Evolutionary conservation across 495 filamentous ascomycete species (phyloP), one percentile per base, ranked within the genome.

Genomic region (Annulohypoxylon moriforme): DNA sequence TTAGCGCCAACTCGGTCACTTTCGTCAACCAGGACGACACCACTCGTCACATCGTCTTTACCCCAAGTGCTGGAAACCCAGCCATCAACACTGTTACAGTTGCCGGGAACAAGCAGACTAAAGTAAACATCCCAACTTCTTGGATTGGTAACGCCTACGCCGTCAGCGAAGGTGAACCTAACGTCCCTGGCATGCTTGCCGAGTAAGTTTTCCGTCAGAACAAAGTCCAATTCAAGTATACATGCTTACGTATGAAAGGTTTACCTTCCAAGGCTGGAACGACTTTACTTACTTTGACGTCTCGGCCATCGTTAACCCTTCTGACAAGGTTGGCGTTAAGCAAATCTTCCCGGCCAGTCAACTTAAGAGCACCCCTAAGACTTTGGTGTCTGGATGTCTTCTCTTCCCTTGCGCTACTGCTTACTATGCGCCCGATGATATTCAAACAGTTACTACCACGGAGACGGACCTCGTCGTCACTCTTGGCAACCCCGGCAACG

Each of bases 101-200:
- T 16, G 24, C 20, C 13, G 82, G 79, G 25, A 20, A 53, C 64
- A 42, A 60, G n/a, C 62, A 77, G 31, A 58, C 66, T 58, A 78
- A 72, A 49, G 70, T 79, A 27, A 56, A 73, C 6, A 68, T 87
- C 60, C 83, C 85, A 14, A 8, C 68, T 0, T 62, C 59, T 16
- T 88, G 84, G 85, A 75, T 78, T 33, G 85, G 85, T 29, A 87
- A 86, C 77, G 82, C 64, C 55, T 86, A 79, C 71, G 58, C 84
- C n/a, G 74, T 83, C 60, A 72, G 63, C 36, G 69, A 84, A 13
- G 85, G 83, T 50, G 42, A 62, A 0, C 46, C 55, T 1, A 69
- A 78, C 47, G 67, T 74, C 1, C 78, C 80, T 0, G 85, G 85
- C 75, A 87, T 88, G 84, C 80, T 88, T 16, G 85, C 81, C 29